Evolutionary conservation across 106 monocot species (phyloP).

Genomic region (Posidonia australis): DNA sequence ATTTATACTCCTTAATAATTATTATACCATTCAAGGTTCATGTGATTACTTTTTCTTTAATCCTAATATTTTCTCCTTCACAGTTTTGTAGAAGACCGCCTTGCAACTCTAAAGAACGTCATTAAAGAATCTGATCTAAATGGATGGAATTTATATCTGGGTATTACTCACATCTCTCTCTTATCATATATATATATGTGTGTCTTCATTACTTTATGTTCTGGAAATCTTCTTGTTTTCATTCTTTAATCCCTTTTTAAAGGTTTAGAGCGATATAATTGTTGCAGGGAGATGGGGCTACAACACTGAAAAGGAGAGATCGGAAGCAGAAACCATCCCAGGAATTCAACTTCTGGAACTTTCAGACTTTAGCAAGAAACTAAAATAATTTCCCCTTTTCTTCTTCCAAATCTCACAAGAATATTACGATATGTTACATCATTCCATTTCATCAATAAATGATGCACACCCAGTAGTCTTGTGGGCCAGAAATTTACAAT

Average conservation of each 20-base stretch:
- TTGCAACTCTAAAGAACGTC: conserved; percentile 86
- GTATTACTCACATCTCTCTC: conserved; percentile 23
- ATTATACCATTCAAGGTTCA: no score
- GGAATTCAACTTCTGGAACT: conserved; percentile 80
- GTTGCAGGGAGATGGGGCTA: conserved; percentile 92
- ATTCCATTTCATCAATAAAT: no score
- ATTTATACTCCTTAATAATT: no score
- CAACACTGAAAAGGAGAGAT: conserved; percentile 79
- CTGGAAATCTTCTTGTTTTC: background rate
- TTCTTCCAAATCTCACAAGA: no score
- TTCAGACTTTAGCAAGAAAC: conserved; percentile 73
- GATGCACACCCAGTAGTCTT: no score
- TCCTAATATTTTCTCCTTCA: background rate
- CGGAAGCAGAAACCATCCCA: conserved; percentile 63
- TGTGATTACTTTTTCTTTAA: no score
- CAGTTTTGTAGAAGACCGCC: conserved; percentile 95
- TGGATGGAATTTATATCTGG: conserved; percentile 87
- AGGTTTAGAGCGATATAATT: no score
- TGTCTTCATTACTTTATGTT: no score
- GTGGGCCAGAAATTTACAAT: no score
- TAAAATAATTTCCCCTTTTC: conserved; percentile 27
- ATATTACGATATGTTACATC: no score
- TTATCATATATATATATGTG: no score
- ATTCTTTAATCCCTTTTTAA: background rate
- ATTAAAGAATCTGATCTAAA: conserved; percentile 75